Evolutionary conservation across 1,139 yeast genomes (phyloP).

Genomic region (Zygoascus sp.): DNA sequence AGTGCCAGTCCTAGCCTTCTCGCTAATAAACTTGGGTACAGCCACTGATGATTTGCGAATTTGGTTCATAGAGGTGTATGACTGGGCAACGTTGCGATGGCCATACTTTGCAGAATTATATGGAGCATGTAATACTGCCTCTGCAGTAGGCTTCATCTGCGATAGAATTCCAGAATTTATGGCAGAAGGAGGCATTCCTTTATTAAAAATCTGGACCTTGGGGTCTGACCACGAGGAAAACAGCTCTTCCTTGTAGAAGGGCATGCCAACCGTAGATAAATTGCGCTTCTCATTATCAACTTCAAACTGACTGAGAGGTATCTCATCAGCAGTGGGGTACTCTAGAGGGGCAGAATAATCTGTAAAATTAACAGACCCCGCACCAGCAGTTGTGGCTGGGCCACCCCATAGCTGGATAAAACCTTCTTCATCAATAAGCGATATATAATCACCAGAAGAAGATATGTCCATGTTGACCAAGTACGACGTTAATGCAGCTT

Average conservation of each 20-base stretch:
- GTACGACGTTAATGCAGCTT: conserved; percentile 38
- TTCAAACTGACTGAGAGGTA: conserved; percentile 22
- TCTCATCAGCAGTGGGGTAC: conserved; percentile 40
- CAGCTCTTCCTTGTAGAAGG: conserved; percentile 73
- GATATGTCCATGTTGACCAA: conserved; percentile 62
- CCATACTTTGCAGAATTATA: conserved; percentile 48
- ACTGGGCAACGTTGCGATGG: conserved; percentile 34
- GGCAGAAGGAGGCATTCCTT: conserved; percentile 34
- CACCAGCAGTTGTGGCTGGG: conserved; percentile 25
- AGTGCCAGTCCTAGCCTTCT: conserved; percentile 40
- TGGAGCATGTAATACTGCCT: conserved; percentile 37
- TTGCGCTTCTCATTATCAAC: conserved; percentile 48
- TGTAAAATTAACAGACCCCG: conserved; percentile 37
- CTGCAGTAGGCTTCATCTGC: conserved; percentile 23
- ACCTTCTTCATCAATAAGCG: conserved; percentile 62
- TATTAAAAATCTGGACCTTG: conserved; percentile 23
- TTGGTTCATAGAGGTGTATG: conserved; percentile 44
- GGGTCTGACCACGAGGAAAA: conserved; percentile 64
- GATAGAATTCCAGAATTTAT: conserved; percentile 32
- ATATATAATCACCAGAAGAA: conserved; percentile 74
- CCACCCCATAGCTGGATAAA: conserved; percentile 71
- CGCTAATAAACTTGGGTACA: conserved; percentile 71
- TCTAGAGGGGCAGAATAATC: conserved; percentile 49
- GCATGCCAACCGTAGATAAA: conserved; percentile 73
- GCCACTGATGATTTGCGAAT: conserved; percentile 32